phyloP scores from a whole-genome alignment of 2,329 filamentous ascomycete genomes.

The Phaeoacremonium minimum region DNA sequence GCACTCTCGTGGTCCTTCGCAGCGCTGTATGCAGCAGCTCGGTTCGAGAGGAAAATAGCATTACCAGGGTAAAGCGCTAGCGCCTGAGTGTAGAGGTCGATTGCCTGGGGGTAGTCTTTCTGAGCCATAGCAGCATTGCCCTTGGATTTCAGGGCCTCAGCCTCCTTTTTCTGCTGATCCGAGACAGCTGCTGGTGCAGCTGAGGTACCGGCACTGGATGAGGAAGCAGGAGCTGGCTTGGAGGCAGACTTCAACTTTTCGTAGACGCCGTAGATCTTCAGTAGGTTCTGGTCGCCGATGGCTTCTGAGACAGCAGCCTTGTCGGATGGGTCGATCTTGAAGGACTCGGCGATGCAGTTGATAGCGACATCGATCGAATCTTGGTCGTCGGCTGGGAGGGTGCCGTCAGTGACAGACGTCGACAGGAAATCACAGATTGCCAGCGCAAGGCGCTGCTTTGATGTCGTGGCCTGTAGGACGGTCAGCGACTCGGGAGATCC shows the following conservation, averaged over 20 bases:
- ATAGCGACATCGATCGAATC: constrained; percentile 92
- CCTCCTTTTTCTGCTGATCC: constrained; percentile 68
- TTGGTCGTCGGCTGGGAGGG: constrained; percentile 79
- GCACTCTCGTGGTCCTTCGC: constrained; percentile 80
- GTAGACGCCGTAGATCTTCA: constrained; percentile 91
- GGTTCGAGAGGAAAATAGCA: constrained; percentile 96
- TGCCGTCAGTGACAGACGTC: constrained; percentile 81
- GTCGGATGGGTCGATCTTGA: constrained; percentile 87
- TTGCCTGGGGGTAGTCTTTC: constrained; percentile 82
- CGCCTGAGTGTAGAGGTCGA: constrained; percentile 84
- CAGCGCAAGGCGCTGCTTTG: constrained; percentile 85
- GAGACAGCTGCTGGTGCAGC: constrained; percentile 28
- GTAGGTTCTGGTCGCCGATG: constrained; percentile 79
- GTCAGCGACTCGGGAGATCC: constrained; percentile 1
- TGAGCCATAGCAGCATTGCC: constrained; percentile 94
- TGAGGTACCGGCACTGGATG: constrained; percentile 38
- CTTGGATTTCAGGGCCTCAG: constrained; percentile 82
- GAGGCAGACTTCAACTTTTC: constrained; percentile 76
- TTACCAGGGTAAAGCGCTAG: constrained; percentile 78
- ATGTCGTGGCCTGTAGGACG: constrained; percentile 35
- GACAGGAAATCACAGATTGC: constrained; percentile 95
- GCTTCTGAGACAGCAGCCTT: constrained; percentile 68
- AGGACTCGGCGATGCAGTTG: constrained; percentile 91
- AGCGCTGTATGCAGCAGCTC: constrained; percentile 87
- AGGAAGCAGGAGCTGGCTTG: constrained; percentile 27